phyloP scores from a whole-genome alignment of 225 moss, liverwort and hornwort species.

The Asterella californica region DNA sequence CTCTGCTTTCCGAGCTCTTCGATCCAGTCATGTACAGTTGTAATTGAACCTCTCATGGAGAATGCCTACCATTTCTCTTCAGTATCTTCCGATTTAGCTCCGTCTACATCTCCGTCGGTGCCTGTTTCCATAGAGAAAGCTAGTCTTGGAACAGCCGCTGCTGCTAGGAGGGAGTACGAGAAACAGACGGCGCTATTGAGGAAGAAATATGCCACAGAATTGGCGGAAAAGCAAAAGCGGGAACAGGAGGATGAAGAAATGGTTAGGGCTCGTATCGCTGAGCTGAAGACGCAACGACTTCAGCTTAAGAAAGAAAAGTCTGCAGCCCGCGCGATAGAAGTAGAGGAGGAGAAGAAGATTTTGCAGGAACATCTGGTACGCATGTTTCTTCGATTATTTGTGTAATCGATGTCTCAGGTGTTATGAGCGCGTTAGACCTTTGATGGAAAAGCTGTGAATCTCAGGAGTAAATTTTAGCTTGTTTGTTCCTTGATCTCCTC shows the following conservation, averaged over 20 bases:
- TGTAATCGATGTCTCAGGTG: neutral
- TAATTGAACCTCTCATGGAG: no score
- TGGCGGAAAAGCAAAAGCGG: constrained; percentile 57
- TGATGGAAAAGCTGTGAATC: neutral
- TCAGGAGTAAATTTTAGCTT: neutral
- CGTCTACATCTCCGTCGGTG: neutral
- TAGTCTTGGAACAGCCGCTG: constrained; percentile 31
- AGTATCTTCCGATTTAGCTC: neutral
- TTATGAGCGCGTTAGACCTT: neutral
- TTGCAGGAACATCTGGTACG: constrained; percentile 59
- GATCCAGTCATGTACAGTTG: neutral
- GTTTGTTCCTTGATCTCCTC: neutral
- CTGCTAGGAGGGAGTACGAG: constrained; percentile 71
- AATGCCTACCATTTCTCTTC: neutral
- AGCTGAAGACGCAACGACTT: constrained; percentile 46
- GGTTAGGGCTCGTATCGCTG: constrained; percentile 52
- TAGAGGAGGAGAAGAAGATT: constrained; percentile 54
- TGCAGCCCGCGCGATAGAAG: constrained; percentile 56
- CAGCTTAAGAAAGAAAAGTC: constrained; percentile 43
- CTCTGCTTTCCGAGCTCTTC: neutral
- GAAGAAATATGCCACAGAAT: constrained; percentile 73
- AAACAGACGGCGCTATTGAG: constrained; percentile 63
- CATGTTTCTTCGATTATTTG: neutral
- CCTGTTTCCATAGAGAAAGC: constrained; percentile 9
- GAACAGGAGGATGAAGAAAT: constrained; percentile 54